Conservation (phyloP, 176 grass and related monocot genomes). For the Lolium perenne region DNA sequence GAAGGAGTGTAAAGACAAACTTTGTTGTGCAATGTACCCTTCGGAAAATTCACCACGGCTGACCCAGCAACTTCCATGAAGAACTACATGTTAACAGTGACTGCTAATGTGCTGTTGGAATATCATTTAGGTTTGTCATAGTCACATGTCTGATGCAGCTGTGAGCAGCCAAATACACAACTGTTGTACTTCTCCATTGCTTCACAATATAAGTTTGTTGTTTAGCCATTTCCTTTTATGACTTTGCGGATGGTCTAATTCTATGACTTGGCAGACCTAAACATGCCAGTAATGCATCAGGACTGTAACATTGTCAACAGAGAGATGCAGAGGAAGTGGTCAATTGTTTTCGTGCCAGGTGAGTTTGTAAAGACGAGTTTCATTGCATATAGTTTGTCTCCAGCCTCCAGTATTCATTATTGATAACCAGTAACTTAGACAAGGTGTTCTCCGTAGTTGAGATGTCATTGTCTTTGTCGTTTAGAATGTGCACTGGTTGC, state of each 20-base stretch:
- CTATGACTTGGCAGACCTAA: too few species aligned
- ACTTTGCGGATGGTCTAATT: too few species aligned
- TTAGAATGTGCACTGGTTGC: neutral
- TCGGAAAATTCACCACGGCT: neutral
- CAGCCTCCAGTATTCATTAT: neutral
- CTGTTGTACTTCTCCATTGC: neutral
- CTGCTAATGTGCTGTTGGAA: neutral
- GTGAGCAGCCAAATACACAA: constrained; percentile 12
- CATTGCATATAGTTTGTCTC: neutral
- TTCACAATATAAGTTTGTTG: neutral
- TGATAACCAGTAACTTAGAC: neutral
- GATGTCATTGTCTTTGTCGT: neutral
- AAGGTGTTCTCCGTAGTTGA: neutral
- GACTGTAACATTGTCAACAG: too few species aligned
- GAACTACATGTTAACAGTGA: neutral
- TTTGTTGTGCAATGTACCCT: neutral
- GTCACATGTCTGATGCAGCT: neutral
- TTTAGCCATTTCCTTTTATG: neutral
- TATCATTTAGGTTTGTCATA: neutral
- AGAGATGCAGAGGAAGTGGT: neutral
- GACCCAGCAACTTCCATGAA: constrained; percentile 5
- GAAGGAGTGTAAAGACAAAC: neutral
- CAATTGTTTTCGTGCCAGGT: constrained; percentile 12
- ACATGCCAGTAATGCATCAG: too few species aligned
- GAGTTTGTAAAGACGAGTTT: neutral